These are phyloP conservation scores for Catunica adiposa DNA, from an alignment of 2,329 filamentous ascomycete species.

Conservation along the genomic window DNA sequence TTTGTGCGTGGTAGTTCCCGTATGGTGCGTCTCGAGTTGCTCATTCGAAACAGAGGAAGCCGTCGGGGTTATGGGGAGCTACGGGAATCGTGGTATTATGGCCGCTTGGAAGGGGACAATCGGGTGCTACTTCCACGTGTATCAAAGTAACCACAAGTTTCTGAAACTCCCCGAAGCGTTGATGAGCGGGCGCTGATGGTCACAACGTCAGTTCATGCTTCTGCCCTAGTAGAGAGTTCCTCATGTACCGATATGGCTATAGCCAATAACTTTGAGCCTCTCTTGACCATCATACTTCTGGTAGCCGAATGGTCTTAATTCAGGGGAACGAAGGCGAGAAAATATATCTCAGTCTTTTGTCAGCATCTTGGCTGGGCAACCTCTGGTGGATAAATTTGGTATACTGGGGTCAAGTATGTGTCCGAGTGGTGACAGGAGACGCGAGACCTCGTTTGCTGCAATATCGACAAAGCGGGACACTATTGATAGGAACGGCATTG, in stretches of 20 bases:
- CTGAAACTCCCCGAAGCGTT: not conserved
- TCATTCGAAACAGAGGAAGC: not conserved
- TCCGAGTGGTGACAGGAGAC: not conserved
- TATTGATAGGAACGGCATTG: not conserved
- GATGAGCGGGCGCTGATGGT: not conserved
- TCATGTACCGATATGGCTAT: not conserved
- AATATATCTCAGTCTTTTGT: not conserved
- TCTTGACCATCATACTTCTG: no score
- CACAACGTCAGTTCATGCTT: not conserved
- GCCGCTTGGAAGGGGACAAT: not conserved
- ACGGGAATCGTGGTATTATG: no score
- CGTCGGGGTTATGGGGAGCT: no score
- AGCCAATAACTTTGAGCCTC: not conserved
- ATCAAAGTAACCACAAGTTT: not conserved
- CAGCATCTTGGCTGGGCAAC: not conserved
- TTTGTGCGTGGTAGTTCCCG: no score
- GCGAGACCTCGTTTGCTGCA: not conserved
- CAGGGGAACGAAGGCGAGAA: no score
- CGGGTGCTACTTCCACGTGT: not conserved
- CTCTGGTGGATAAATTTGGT: not conserved
- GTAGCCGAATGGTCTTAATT: no score
- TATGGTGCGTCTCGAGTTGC: not conserved
- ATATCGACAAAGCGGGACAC: not conserved
- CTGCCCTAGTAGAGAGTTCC: not conserved
- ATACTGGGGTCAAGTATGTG: not conserved